phyloP scores from a whole-genome alignment of 495 filamentous ascomycete genomes.

The Trypethelium eluteriae region DNA sequence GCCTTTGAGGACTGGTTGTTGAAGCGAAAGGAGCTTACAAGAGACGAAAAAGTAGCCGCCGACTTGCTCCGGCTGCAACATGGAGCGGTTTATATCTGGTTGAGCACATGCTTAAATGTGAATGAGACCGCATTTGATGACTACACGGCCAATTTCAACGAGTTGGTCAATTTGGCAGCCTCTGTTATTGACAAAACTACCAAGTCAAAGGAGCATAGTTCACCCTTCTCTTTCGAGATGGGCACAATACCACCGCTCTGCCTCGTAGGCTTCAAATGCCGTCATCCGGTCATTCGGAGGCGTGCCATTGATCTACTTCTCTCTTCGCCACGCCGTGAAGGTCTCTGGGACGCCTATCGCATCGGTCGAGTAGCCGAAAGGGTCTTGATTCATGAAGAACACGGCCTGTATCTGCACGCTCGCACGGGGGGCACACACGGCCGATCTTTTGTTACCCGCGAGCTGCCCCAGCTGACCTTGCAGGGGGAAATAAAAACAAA shows the following conservation, averaged over 20 bases:
- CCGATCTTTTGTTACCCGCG: background rate
- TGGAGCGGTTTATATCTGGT: constrained; percentile 13
- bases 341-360: constrained; percentile 18
- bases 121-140: constrained; percentile 16
- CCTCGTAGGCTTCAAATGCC: constrained; percentile 19
- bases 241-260: constrained; percentile 20
- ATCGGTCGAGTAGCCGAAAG: background rate
- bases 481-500: background rate
- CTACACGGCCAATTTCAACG: constrained; percentile 15
- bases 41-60: constrained; percentile 14
- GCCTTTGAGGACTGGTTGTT: background rate
- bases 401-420: background rate
- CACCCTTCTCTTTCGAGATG: constrained; percentile 24
- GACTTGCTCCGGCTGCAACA: constrained; percentile 22
- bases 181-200: background rate
- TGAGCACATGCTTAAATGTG: constrained; percentile 9
- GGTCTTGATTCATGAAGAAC: background rate
- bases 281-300: constrained; percentile 16
- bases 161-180: constrained; percentile 14
- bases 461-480: background rate
- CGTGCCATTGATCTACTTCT: constrained; percentile 16
- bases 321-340: constrained; percentile 15
- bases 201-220: background rate
- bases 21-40: background rate
- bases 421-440: background rate